phyloP scores from a whole-genome alignment of 768 basidiomycete species.

The Serpula lacrymans region DNA sequence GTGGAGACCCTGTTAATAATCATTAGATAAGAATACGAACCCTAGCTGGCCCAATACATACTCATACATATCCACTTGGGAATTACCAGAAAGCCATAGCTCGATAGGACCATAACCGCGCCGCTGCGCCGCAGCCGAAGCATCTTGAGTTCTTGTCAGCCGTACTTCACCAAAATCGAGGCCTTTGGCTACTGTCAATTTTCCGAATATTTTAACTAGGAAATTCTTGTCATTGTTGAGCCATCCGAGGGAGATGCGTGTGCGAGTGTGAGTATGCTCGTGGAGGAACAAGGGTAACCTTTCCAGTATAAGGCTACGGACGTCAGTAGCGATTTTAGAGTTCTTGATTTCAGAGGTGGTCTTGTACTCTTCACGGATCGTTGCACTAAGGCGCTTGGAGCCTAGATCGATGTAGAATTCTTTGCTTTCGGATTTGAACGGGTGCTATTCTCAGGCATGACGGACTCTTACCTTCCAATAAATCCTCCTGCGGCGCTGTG shows the following conservation, averaged over 20 bases:
- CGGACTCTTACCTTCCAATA: slow-evolving; percentile 65
- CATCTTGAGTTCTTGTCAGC: slow-evolving; percentile 55
- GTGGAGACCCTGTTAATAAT: slow-evolving; percentile 77
- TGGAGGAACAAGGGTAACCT: slow-evolving; percentile 88
- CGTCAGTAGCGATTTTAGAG: slow-evolving; percentile 47
- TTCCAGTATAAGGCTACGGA: slow-evolving; percentile 68
- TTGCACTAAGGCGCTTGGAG: slow-evolving; percentile 62
- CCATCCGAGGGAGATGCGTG: slow-evolving; percentile 63
- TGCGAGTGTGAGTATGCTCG: slow-evolving; percentile 72
- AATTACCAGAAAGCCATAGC: slow-evolving; percentile 72
- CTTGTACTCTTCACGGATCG: slow-evolving; percentile 78
- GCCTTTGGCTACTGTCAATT: slow-evolving; percentile 59
- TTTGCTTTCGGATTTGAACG: slow-evolving; percentile 19
- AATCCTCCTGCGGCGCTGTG: slow-evolving; percentile 84
- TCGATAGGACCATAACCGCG: slow-evolving; percentile 59
- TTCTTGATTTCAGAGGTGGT: slow-evolving; percentile 48
- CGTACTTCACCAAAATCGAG: slow-evolving; percentile 50
- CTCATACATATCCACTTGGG: slow-evolving; percentile 90
- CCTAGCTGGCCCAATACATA: slow-evolving; percentile 26
- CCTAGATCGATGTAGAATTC: slow-evolving; percentile 79
- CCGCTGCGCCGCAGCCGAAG: slow-evolving; percentile 67
- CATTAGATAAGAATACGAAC: slow-evolving; percentile 5
- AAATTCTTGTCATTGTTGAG: slow-evolving; percentile 62
- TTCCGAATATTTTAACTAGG: slow-evolving; percentile 64
- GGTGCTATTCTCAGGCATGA: background rate